A percentile compares a stretch with the other conserved stretches of the same genome.
phyloP scores from a whole-genome alignment of 2,329 filamentous ascomycete species.

The Mycosphaerella sp. region DNA sequence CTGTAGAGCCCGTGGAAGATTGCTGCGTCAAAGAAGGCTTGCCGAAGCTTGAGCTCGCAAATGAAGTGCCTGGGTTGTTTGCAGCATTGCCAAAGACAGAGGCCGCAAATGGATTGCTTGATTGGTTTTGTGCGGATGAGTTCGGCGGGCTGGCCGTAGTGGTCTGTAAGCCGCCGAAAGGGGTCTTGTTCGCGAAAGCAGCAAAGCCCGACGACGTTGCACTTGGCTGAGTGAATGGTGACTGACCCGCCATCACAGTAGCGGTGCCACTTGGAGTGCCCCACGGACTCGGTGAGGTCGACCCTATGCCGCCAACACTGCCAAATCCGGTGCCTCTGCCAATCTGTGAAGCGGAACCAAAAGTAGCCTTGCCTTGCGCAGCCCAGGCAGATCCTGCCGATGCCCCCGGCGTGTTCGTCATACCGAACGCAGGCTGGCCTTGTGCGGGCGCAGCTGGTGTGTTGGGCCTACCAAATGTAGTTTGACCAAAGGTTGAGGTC shows the following conservation, averaged over 20 bases:
- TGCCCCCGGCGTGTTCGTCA: conserved; percentile 1
- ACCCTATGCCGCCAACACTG: conserved; percentile 7
- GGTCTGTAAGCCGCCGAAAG: neutral
- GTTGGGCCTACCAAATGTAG: neutral
- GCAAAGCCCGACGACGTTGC: conserved; percentile 1
- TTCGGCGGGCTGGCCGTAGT: neutral
- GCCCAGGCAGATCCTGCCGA: conserved; percentile 2
- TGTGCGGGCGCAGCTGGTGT: neutral
- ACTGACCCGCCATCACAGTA: conserved; percentile 1
- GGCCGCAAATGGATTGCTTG: neutral
- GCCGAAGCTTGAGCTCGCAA: conserved; percentile 17
- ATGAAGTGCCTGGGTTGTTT: conserved; percentile 10
- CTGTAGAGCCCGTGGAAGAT: conserved; percentile 37
- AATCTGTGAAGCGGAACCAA: conserved; percentile 10
- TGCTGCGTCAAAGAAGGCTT: conserved; percentile 15
- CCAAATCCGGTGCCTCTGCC: conserved; percentile 9
- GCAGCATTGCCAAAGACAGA: conserved; percentile 11
- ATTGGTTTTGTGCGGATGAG: neutral
- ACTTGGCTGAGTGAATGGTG: conserved; percentile 19
- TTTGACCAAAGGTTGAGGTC: conserved; percentile 11
- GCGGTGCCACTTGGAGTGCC: conserved; percentile 1
- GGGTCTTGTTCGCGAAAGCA: neutral
- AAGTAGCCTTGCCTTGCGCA: conserved; percentile 2
- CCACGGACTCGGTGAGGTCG: conserved; percentile 7
- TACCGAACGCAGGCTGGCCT: conserved; percentile 4